Base-by-base conservation (phyloP, 257 asterid genomes). In the Solanum virginianum region DNA sequence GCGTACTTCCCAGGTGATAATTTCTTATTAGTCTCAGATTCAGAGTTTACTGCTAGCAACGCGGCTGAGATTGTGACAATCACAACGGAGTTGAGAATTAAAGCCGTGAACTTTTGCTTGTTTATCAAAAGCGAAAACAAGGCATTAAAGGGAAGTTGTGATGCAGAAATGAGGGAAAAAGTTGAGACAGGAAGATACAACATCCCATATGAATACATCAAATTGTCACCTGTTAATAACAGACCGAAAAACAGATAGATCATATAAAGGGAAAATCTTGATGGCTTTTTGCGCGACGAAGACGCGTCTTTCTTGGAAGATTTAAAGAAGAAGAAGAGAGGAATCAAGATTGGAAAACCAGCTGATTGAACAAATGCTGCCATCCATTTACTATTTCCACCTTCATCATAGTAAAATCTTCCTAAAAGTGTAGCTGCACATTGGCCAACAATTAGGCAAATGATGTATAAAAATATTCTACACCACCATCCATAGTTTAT, bases 331-430 rank as follows among this genome's bases (percentile, higher is more conserved):
- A 88, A 83, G 5, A 84, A n/a, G 36, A 88, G 83, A 10, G 89
- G 92, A 47, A 88, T 53, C 15, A 89, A 16, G 13, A 86, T 11
- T 1, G 90, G 92, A 11, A 89, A 89, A 66, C 89, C 92, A 43
- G 88, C 87, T 24, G 90, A 82, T 69, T 86, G 89, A 36, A 89
- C 90, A 11, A 89, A 70, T n/a, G 92, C 88, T 15, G 89, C 88
- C 82, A 88, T 87, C 92, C 92, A 89, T 85, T 84, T 89, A 81
- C 92, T 89, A 84, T 89, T 88, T 11, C 92, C 92, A 29, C 92
- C 92, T 59, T 88, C 80, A 54, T 88, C 88, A 81, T 66, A 89
- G 86, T 88, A 89, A 26, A 88, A 56, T 45, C 89, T 82, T 75
- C 92, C 92, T 51, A 89, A n/a, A 49, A 88, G 87, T 5, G 87